Evolutionary conservation across 805 yeast species (phyloP).

Genomic region (Zygoascus bituminiphila): DNA sequence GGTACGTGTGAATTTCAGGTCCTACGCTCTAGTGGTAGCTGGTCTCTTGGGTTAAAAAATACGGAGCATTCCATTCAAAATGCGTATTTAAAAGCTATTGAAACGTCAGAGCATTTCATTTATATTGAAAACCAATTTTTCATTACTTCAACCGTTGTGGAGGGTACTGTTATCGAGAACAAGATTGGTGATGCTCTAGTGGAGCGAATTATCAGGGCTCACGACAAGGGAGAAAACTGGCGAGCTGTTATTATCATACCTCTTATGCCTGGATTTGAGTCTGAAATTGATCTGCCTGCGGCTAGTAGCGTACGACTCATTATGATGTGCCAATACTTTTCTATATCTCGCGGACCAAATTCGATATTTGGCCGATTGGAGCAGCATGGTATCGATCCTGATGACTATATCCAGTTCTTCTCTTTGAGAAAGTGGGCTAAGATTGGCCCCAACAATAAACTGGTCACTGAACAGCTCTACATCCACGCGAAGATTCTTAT

Average conservation of each 20-base stretch:
- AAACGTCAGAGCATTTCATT: constrained; percentile 83
- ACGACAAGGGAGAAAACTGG: constrained; percentile 70
- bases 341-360: constrained; percentile 82
- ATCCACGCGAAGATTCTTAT: constrained; percentile 89
- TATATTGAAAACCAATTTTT: constrained; percentile 96
- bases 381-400: constrained; percentile 74
- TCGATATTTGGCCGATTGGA: constrained; percentile 79
- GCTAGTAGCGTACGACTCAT: constrained; percentile 93
- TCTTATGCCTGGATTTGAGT: constrained; percentile 87
- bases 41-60: constrained; percentile 87
- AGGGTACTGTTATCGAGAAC: constrained; percentile 71
- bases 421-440: constrained; percentile 94
- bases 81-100: constrained; percentile 86
- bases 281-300: constrained; percentile 86
- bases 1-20: constrained; percentile 93
- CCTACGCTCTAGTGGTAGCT: constrained; percentile 77
- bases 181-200: constrained; percentile 94
- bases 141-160: constrained; percentile 74
- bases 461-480: constrained; percentile 86
- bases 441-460: constrained; percentile 62
- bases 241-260: constrained; percentile 88
- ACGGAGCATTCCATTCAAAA: constrained; percentile 86
- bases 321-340: constrained; percentile 92
- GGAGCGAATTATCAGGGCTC: constrained; percentile 89
- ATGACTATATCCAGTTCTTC: constrained; percentile 83